phyloP scores from a whole-genome alignment of 805 yeast genomes.

The Teunomyces barrocoloradensis region DNA sequence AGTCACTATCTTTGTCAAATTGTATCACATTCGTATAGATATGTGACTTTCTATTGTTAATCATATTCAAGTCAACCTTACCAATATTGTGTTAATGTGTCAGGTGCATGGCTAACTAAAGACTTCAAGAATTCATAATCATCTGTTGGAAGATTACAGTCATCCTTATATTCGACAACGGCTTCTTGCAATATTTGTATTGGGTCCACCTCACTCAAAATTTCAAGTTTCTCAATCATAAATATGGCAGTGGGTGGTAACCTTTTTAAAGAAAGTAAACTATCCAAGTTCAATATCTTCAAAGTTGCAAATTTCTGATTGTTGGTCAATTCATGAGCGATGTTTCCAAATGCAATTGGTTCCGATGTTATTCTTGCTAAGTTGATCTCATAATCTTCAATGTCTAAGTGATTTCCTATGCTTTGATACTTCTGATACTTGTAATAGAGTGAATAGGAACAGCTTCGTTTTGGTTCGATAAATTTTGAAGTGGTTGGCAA shows the following conservation, averaged over 20 bases:
- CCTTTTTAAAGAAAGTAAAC: conserved; percentile 24
- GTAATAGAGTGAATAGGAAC: neutral
- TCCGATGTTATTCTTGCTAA: conserved; percentile 16
- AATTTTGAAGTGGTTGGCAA: too few relatives aligned
- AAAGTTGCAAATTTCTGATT: conserved; percentile 21
- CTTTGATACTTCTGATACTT: conserved; percentile 2
- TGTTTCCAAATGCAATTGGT: conserved; percentile 18
- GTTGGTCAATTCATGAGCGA: conserved; percentile 15
- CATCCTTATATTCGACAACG: conserved; percentile 35
- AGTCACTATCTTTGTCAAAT: neutral
- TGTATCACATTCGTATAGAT: too few relatives aligned
- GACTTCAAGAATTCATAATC: conserved; percentile 26
- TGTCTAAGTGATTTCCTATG: conserved; percentile 1
- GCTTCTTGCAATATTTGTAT: conserved; percentile 38
- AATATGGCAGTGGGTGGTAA: conserved; percentile 33
- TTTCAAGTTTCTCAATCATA: conserved; percentile 40
- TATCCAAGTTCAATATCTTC: conserved; percentile 24
- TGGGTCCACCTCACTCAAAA: conserved; percentile 37
- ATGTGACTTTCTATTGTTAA: neutral
- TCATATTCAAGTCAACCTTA: neutral
- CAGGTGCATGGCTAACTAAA: conserved; percentile 9
- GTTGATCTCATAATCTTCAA: conserved; percentile 10
- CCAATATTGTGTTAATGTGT: neutral
- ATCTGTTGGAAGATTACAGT: conserved; percentile 30
- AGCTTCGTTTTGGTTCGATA: neutral